These are phyloP conservation scores for Gossypium lobatum DNA, from an alignment of 441 rosid genomes.

Conservation along the genomic window DNA sequence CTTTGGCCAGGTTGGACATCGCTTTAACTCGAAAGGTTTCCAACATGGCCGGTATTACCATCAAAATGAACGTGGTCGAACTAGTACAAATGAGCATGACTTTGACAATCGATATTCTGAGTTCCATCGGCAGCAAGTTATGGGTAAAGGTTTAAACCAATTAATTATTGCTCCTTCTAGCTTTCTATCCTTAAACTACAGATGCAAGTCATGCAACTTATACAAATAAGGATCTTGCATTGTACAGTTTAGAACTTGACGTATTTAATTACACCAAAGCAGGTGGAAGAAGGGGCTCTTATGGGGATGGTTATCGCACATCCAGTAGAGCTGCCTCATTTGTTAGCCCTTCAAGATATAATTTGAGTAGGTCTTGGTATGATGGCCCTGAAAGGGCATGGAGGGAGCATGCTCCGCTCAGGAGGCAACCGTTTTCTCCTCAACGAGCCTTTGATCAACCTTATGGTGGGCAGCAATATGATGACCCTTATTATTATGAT, in stretches of 20 bases:
- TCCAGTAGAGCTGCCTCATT: conserved; percentile 26
- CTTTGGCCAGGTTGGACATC: conserved; percentile 37
- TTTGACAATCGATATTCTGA: conserved; percentile 25
- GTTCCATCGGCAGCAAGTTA: conserved; percentile 35
- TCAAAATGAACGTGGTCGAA: conserved; percentile 34
- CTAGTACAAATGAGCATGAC: conserved; percentile 33
- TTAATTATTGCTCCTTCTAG: conserved; percentile 9
- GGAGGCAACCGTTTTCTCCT: conserved; percentile 42
- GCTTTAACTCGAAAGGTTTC: conserved; percentile 28
- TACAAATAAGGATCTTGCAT: not conserved
- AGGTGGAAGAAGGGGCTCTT: conserved; percentile 47
- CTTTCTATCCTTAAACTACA: not conserved
- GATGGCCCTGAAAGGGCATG: conserved; percentile 30
- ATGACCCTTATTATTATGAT: conserved; percentile 39
- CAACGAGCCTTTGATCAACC: conserved; percentile 41
- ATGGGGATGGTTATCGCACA: conserved; percentile 39
- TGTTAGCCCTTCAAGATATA: conserved; percentile 37
- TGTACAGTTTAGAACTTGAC: not conserved
- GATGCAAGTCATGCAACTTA: not conserved
- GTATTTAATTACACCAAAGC: not conserved
- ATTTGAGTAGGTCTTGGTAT: conserved; percentile 38
- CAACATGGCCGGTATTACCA: conserved; percentile 38
- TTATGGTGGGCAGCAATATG: conserved; percentile 34
- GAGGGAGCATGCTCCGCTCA: conserved; percentile 26
- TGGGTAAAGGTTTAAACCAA: conserved; percentile 27